A percentile compares a stretch with the other conserved stretches of the same genome.
Evolutionary conservation across 345 rosid species (phyloP).

Genomic region (Viola odorata): DNA sequence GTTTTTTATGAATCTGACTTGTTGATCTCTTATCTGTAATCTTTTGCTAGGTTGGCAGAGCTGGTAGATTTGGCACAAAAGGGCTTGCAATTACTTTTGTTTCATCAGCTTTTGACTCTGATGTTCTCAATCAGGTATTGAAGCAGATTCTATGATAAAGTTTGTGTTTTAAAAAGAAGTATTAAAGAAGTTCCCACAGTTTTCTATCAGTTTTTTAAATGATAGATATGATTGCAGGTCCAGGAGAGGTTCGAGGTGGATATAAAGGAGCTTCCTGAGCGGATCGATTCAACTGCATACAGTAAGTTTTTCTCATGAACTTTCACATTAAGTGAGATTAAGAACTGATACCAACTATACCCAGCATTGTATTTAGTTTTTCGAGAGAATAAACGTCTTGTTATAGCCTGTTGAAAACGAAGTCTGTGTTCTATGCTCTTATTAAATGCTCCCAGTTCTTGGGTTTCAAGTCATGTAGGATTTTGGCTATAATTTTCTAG

Average conservation of each 20-base stretch:
- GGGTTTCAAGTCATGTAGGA: too few relatives aligned
- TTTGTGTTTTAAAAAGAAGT: background rate
- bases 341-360: too few relatives aligned
- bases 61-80: slow-evolving; percentile 98
- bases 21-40: too few relatives aligned
- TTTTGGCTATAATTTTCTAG: too few relatives aligned
- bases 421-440: too few relatives aligned
- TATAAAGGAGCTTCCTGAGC: slow-evolving; percentile 95
- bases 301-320: slow-evolving; percentile 36
- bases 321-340: background rate
- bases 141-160: background rate
- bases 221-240: slow-evolving; percentile 36
- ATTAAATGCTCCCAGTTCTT: too few relatives aligned
- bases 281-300: slow-evolving; percentile 90
- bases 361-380: too few relatives aligned
- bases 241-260: slow-evolving; percentile 97
- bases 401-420: too few relatives aligned
- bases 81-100: slow-evolving; percentile 98
- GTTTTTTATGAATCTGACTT: too few relatives aligned
- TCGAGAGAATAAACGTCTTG: too few relatives aligned
- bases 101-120: slow-evolving; percentile 84
- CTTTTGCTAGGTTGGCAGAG: slow-evolving; percentile 74
- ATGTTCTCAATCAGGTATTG: slow-evolving; percentile 85
- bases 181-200: too few relatives aligned
- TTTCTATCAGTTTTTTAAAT: too few relatives aligned